A percentile compares a stretch with the other conserved stretches of the same genome.
phyloP scores from a whole-genome alignment of 169 alveolate species.

The Cryptosporidium meleagridis region DNA sequence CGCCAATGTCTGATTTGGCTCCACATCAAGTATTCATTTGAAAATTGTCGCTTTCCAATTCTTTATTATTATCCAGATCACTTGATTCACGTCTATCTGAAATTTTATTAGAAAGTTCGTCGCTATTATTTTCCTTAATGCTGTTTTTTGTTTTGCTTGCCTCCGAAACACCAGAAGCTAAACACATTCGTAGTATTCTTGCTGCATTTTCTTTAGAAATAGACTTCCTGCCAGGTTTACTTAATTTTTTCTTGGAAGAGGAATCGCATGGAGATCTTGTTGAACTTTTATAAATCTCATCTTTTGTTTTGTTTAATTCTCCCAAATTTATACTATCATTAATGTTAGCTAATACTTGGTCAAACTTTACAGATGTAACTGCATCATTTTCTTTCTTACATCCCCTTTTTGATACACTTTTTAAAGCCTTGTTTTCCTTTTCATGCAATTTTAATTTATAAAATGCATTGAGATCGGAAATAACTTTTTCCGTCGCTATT shows the following conservation, averaged over 20 bases:
- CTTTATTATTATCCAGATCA: neutral
- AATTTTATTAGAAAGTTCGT: neutral
- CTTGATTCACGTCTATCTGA: no score
- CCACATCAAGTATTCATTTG: neutral
- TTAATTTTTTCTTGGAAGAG: neutral
- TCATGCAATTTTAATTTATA: neutral
- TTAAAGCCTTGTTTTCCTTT: neutral
- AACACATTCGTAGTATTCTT: slow-evolving; percentile 21
- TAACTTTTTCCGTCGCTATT: neutral
- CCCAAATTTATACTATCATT: neutral
- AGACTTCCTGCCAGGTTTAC: neutral
- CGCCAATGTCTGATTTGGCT: neutral
- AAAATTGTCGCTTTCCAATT: no score
- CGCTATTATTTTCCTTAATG: neutral
- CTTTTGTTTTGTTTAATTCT: neutral
- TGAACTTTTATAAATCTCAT: neutral
- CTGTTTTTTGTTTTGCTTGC: no score
- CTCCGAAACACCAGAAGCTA: neutral
- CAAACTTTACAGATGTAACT: neutral
- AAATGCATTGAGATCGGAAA: neutral
- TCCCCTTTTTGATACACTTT: neutral
- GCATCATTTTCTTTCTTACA: neutral
- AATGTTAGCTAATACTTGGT: neutral
- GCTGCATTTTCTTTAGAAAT: slow-evolving; percentile 16
- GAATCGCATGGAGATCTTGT: neutral